Conservation (phyloP, 129 eudicot species). For the Escallonia rubra region DNA sequence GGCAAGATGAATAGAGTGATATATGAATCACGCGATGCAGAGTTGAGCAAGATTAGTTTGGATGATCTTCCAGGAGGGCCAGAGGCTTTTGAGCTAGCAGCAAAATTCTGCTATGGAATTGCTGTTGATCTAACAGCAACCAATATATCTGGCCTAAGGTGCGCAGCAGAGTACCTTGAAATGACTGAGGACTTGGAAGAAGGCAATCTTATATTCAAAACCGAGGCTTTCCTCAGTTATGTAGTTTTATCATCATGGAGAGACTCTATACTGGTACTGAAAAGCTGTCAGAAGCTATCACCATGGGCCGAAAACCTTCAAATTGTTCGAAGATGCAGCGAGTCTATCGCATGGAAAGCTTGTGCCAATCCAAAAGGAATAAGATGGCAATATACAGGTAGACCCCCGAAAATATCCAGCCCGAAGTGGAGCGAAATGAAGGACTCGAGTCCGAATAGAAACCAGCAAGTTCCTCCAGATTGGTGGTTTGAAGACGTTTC, state of each 20-base stretch:
- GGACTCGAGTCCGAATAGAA: conserved; percentile 60
- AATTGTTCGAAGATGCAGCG: conserved; percentile 81
- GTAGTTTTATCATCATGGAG: conserved; percentile 85
- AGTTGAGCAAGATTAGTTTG: conserved; percentile 40
- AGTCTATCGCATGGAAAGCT: conserved; percentile 90
- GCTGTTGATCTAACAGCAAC: conserved; percentile 69
- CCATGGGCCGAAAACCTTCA: conserved; percentile 98
- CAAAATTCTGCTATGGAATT: conserved; percentile 86
- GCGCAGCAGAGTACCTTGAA: conserved; percentile 87
- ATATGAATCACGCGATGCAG: conserved; percentile 54
- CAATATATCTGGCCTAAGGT: conserved; percentile 66
- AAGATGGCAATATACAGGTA: conserved; percentile 89
- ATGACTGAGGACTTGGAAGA: conserved; percentile 98
- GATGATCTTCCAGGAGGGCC: conserved; percentile 86
- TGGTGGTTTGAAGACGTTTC: conserved; percentile 97
- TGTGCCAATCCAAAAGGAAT: conserved; percentile 75
- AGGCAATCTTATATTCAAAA: conserved; percentile 81
- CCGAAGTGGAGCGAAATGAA: conserved; percentile 78
- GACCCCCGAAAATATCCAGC: conserved; percentile 55
- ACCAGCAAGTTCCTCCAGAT: conserved; percentile 60
- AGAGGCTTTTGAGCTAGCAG: conserved; percentile 79
- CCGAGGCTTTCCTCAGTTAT: conserved; percentile 88
- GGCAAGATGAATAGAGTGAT: conserved; percentile 76
- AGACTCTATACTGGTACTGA: conserved; percentile 72
- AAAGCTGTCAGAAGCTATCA: conserved; percentile 70